These are phyloP conservation scores for Davidsoniella virescens DNA, from an alignment of 2,329 filamentous ascomycete species.

Conservation along the genomic window DNA sequence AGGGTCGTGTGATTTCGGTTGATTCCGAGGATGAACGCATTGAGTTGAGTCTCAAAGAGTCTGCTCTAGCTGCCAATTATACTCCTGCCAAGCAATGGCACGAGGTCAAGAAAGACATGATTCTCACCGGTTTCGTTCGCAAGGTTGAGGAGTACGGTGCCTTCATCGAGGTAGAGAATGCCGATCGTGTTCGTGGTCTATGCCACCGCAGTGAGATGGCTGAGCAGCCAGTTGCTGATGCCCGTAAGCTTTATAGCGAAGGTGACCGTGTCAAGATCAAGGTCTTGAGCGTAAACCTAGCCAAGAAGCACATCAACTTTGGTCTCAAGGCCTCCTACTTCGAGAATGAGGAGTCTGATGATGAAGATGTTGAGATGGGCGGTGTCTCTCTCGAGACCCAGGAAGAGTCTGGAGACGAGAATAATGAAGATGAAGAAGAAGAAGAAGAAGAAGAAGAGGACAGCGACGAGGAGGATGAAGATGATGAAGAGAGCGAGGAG, in stretches of 20 bases:
- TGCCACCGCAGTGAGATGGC: slow-evolving; percentile 90
- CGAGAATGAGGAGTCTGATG: slow-evolving; percentile 37
- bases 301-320: slow-evolving; percentile 69
- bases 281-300: slow-evolving; percentile 58
- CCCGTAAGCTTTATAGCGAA: slow-evolving; percentile 75
- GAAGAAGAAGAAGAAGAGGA: slow-evolving; percentile 23
- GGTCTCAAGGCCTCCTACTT: slow-evolving; percentile 90
- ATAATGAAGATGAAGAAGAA: slow-evolving; percentile 24
- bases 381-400: slow-evolving; percentile 22
- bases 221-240: slow-evolving; percentile 64
- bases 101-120: slow-evolving; percentile 65
- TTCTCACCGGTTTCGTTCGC: slow-evolving; percentile 77
- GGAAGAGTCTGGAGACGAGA: slow-evolving; percentile 26
- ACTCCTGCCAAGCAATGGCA: slow-evolving; percentile 53
- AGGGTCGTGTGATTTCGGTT: slow-evolving; percentile 63
- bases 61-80: slow-evolving; percentile 65
- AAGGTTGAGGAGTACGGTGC: slow-evolving; percentile 93
- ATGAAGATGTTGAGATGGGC: slow-evolving; percentile 32
- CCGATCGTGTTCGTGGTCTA: slow-evolving; percentile 75
- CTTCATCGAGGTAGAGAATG: slow-evolving; percentile 80
- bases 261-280: slow-evolving; percentile 90
- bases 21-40: slow-evolving; percentile 54
- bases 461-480: slow-evolving; percentile 19
- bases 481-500: slow-evolving; percentile 26
- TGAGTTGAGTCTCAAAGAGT: slow-evolving; percentile 76